Conservation (phyloP, 768 basidiomycete species). For the Ramaria sp. region DNA sequence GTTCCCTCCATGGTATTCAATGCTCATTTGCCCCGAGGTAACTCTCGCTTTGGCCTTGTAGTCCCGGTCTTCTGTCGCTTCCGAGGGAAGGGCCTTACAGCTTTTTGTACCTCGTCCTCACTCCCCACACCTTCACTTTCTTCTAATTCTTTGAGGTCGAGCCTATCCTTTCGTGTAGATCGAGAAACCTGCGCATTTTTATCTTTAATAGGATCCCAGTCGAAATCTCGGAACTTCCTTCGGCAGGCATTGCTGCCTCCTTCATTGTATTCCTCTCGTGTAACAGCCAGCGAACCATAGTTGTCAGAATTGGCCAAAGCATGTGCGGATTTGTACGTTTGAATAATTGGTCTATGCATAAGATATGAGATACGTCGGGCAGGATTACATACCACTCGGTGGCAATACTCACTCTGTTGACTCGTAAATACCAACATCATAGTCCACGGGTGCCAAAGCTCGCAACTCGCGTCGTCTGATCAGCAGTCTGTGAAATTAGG, state of each 20-base stretch:
- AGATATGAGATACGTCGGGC: not conserved
- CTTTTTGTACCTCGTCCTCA: not conserved
- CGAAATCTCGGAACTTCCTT: constrained; percentile 55
- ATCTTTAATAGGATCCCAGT: constrained; percentile 7
- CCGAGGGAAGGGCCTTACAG: not conserved
- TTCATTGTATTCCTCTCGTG: constrained; percentile 78
- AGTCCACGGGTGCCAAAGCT: constrained; percentile 72
- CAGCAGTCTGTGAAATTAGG: constrained; percentile 9
- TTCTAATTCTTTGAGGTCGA: not conserved
- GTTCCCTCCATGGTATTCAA: not conserved
- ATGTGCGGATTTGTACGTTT: constrained; percentile 52
- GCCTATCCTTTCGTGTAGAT: not conserved
- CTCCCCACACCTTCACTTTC: not conserved
- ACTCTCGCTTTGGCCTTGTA: constrained; percentile 1
- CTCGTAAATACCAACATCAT: constrained; percentile 61
- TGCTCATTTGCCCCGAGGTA: not conserved
- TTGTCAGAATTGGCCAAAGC: constrained; percentile 43
- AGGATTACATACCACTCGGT: constrained; percentile 4
- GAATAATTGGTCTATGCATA: constrained; percentile 47
- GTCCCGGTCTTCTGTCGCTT: not conserved
- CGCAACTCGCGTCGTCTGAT: constrained; percentile 44
- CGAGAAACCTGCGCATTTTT: not conserved
- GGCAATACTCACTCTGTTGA: constrained; percentile 56
- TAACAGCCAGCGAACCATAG: constrained; percentile 47
- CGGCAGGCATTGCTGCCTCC: constrained; percentile 66